phyloP scores from a whole-genome alignment of 768 basidiomycete genomes.

The Termitomyces sp. region DNA sequence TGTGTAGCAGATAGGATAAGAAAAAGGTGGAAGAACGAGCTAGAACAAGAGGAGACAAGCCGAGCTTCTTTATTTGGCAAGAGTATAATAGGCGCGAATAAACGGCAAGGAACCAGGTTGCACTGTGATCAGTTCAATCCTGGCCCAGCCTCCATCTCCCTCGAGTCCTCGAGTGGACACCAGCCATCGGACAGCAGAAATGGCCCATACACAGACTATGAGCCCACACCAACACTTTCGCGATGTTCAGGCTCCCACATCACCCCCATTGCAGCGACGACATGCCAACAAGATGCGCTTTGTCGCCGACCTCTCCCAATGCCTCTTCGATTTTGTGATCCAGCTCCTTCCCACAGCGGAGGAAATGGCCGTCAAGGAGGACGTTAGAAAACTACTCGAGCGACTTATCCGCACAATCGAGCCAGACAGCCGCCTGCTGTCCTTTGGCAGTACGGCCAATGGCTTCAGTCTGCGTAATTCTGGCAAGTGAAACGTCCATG shows the following conservation, averaged over 20 bases:
- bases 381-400: slow-evolving; percentile 92
- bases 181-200: slow-evolving; percentile 16
- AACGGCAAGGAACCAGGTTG: slow-evolving; percentile 11
- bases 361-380: slow-evolving; percentile 93
- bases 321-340: slow-evolving; percentile 90
- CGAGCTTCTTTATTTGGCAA: slow-evolving; percentile 17
- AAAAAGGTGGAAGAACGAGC: not conserved
- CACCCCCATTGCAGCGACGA: slow-evolving; percentile 35
- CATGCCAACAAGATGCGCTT: slow-evolving; percentile 58
- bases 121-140: slow-evolving; percentile 20
- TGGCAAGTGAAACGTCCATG: slow-evolving; percentile 42
- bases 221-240: slow-evolving; percentile 36
- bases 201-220: slow-evolving; percentile 41
- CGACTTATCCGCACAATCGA: slow-evolving; percentile 93
- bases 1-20: not conserved
- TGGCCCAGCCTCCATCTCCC: slow-evolving; percentile 14
- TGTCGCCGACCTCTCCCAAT: slow-evolving; percentile 80
- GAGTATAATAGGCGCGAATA: slow-evolving; percentile 19
- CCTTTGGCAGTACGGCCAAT: slow-evolving; percentile 96
- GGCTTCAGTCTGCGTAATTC: slow-evolving; percentile 96
- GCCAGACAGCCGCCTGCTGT: slow-evolving; percentile 83
- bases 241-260: slow-evolving; percentile 25
- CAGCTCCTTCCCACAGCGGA: slow-evolving; percentile 87
- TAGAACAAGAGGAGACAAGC: slow-evolving; percentile 7
- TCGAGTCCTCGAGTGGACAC: slow-evolving; percentile 15